Evolutionary conservation across 257 asterid genomes (phyloP).

Genomic region (Petunia axillaris): DNA sequence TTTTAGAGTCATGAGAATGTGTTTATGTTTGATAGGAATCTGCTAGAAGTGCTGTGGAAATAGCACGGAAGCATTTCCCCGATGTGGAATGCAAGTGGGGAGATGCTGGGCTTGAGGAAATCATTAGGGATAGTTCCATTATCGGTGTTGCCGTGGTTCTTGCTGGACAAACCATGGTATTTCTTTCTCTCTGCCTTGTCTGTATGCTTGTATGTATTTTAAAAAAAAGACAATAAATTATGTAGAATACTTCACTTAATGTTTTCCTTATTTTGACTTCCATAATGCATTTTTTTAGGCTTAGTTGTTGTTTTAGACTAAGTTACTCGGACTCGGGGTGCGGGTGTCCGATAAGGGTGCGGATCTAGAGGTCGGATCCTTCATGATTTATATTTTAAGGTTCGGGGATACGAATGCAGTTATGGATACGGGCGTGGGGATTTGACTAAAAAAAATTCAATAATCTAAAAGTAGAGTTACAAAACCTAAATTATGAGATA

Average conservation of each 20-base stretch:
- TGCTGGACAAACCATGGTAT: constrained; percentile 89
- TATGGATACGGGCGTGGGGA: too few species aligned
- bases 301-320: neutral
- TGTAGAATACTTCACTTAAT: neutral
- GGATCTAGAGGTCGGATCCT: too few species aligned
- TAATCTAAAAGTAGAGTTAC: too few species aligned
- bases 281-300: neutral
- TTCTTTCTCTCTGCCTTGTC: constrained; percentile 7
- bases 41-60: constrained; percentile 75
- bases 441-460: too few species aligned
- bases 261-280: neutral
- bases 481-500: too few species aligned
- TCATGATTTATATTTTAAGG: too few species aligned
- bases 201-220: neutral
- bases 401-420: too few species aligned
- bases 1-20: neutral
- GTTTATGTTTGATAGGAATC: constrained; percentile 61
- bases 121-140: constrained; percentile 69
- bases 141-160: constrained; percentile 84
- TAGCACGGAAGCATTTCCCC: constrained; percentile 69
- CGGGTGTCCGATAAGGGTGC: too few species aligned
- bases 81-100: constrained; percentile 93
- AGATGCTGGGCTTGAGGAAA: constrained; percentile 79
- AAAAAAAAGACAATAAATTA: neutral
- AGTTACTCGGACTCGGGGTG: too few species aligned